These are phyloP conservation scores for Cocos nucifera DNA, from an alignment of 176 grass and related monocot genomes.

Conservation along the genomic window DNA sequence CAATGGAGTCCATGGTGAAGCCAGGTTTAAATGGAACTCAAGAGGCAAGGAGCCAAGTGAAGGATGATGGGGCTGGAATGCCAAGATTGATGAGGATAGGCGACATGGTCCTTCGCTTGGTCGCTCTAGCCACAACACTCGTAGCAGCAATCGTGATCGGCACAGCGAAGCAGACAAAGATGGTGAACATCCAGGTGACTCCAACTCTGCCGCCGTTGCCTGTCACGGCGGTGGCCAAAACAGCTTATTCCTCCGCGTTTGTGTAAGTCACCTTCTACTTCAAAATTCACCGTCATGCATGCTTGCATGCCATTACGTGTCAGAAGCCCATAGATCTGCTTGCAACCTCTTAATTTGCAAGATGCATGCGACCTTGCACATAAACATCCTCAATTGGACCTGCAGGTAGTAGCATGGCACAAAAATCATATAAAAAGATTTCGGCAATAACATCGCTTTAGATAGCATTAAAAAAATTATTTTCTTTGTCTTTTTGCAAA, in stretches of 20 bases:
- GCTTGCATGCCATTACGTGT: background rate
- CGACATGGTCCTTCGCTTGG: conserved; percentile 27
- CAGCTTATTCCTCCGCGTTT: conserved; percentile 57
- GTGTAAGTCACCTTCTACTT: conserved; percentile 29
- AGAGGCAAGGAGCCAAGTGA: conserved; percentile 7
- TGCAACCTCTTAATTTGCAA: no score
- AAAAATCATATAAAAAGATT: no score
- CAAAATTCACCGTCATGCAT: background rate
- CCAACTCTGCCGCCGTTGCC: conserved; percentile 37
- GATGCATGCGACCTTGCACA: no score
- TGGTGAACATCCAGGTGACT: conserved; percentile 15
- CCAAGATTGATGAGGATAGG: conserved; percentile 4
- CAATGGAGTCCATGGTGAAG: conserved; percentile 49
- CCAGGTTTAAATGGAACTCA: conserved; percentile 34
- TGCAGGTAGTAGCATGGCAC: no score
- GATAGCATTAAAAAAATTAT: no score
- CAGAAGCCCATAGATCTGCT: no score
- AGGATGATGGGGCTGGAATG: background rate
- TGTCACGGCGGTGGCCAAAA: conserved; percentile 53
- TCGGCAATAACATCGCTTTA: no score
- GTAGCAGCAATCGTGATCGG: conserved; percentile 51
- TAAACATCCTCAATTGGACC: no score
- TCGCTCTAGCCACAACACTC: conserved; percentile 38
- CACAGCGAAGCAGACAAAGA: conserved; percentile 40
- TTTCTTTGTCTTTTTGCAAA: no score